Base-by-base conservation (phyloP, 2,329 filamentous ascomycete species). In the Tolypocladium ovalisporum region DNA sequence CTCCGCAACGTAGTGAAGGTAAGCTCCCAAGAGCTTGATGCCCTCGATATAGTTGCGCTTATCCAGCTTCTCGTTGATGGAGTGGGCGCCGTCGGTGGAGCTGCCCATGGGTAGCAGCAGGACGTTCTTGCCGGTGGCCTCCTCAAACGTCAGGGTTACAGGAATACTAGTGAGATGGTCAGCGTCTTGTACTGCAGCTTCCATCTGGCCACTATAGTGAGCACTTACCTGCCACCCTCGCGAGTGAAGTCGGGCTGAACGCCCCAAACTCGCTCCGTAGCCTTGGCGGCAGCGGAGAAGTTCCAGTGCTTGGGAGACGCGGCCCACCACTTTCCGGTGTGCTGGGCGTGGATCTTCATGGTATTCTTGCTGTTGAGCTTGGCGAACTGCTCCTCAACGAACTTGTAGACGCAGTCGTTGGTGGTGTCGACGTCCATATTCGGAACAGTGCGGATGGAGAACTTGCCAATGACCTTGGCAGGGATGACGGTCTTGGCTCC, bases 401-500 rank as follows among this genome's bases (percentile, higher is more conserved):
- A 88, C 72, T 89, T 86, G 77, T 85, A 88, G 49, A 99, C 93
- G 51, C 87, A 80, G 69, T 85, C 82, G 76, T 96, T 95, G 67
- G 96, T 95, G 69, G 87, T 84, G 57, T 90, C 86, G 65, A 90
- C 90, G 71, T 97, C 89, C 94, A 99, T 99, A 77, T 99, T 85
- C 56, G 94, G 94, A 27, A 99, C 94, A 39, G 92, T 97, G 65
- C 94, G 87, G 76, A 99, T 97, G 54, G 90, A 96, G 80, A 99
- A 99, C 78, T 99, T 99, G 75, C 94, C 94, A 67, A 87, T 89
- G 58, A 99, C 94, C 80, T 97, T 97, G 68, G 94, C 93, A 3
- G 94, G 94, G 66, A 99, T 99, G 67, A 99, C 94, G 1, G 94
- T 99, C 83, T 99, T 99, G 58, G 92, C 94, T 52, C 94, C 94